phyloP scores from a whole-genome alignment of 306 rosid genomes.

The Rosa multiflora region DNA sequence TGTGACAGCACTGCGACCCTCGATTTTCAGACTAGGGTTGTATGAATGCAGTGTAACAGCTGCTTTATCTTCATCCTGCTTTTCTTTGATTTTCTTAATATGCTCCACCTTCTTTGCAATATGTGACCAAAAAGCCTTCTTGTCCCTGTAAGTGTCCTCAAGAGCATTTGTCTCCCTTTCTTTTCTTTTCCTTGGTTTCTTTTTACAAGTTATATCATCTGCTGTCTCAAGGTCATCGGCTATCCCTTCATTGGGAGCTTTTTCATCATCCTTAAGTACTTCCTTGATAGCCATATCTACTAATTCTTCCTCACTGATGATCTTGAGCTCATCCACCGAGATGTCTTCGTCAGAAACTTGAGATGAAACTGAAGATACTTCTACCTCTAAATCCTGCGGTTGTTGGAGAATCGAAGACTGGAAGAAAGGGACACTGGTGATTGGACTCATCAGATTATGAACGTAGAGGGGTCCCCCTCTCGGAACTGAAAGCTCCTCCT shows the following conservation, averaged over 20 bases:
- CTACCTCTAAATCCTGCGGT: neutral
- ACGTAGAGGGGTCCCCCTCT: neutral
- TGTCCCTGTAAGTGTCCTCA: slow-evolving; percentile 20
- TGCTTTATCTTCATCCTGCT: slow-evolving; percentile 76
- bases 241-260: neutral
- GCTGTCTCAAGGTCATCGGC: slow-evolving; percentile 16
- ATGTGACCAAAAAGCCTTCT: slow-evolving; percentile 14
- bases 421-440: neutral
- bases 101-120: slow-evolving; percentile 52
- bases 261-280: neutral
- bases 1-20: slow-evolving; percentile 32
- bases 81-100: slow-evolving; percentile 56
- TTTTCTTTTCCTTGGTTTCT: slow-evolving; percentile 31
- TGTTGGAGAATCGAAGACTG: neutral
- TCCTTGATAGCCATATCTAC: neutral
- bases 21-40: slow-evolving; percentile 42
- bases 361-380: neutral
- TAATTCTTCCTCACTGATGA: neutral
- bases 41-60: slow-evolving; percentile 65
- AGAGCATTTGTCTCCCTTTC: slow-evolving; percentile 18
- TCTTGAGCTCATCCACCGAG: neutral
- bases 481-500: neutral
- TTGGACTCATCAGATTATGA: neutral
- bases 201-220: slow-evolving; percentile 9
- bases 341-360: neutral